A percentile compares a stretch with the other conserved stretches of the same genome.
Evolutionary conservation across 2,329 filamentous ascomycete genomes (phyloP).

Genomic region (Alternaria conjuncta): DNA sequence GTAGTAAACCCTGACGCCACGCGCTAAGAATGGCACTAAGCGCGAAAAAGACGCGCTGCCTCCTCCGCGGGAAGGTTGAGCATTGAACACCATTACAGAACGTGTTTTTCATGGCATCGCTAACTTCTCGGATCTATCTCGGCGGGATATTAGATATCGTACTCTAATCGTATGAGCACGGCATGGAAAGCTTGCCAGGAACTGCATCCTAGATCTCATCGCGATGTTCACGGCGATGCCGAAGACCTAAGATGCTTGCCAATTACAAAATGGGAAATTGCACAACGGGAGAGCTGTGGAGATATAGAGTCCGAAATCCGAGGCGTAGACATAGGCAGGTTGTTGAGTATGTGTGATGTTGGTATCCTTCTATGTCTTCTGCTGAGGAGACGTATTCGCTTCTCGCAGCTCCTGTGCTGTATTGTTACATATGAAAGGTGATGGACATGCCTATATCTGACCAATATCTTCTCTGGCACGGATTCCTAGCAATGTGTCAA

Average conservation of each 20-base stretch:
- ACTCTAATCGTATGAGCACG: not conserved
- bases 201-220: not conserved
- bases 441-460: not conserved
- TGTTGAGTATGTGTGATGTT: not conserved
- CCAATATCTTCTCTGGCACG: not conserved
- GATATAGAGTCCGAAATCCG: not conserved
- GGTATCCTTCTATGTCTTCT: not conserved
- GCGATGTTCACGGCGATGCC: not conserved
- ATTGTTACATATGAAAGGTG: not conserved
- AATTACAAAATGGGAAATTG: not conserved
- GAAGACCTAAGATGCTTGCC: not conserved
- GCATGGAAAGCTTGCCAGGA: not conserved
- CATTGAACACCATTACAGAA: not conserved
- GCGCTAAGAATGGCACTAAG: not conserved
- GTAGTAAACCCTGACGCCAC: not conserved
- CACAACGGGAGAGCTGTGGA: not conserved
- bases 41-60: not conserved
- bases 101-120: not conserved
- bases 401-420: not conserved
- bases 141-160: not conserved
- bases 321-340: not conserved
- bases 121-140: not conserved
- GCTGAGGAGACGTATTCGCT: not conserved
- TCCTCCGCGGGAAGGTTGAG: not conserved
- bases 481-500: not conserved